Evolutionary conservation across 495 filamentous ascomycete genomes (phyloP), one percentile per base, ranked within the genome.

Genomic region (Tuber calosporum): DNA sequence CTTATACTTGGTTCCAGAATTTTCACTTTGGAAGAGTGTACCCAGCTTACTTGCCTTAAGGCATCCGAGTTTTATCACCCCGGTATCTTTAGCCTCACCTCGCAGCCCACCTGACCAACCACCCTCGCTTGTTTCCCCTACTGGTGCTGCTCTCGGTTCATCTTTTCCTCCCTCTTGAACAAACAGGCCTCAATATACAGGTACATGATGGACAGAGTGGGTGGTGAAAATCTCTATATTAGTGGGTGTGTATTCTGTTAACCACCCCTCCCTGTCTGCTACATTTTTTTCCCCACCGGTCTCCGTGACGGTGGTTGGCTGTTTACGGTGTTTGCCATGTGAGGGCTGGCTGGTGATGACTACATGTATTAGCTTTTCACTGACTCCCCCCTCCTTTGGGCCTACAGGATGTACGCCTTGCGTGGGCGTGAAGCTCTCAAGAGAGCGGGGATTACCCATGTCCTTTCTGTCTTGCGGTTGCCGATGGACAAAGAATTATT

Each of bases 371-470:
- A 72, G 70, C 71, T 39, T 69, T 58, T 77, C 68, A 62, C 76
- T 73, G 71, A 68, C 69, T 73, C 68, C 30, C 26, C 53, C 53
- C 22, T 15, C 53, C 53, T 62, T 26, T 26, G 41, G 48, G 45
- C 38, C 76, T 26, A 68, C 66, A 97, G 93, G 53, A 86, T 96
- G 69, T 92, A 93, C 83, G 87, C 90, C 30, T 83, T 97, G 75
- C 88, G 88, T 48, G 88, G 90, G 48, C 87, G 88, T 74, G 83
- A 88, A 4, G 86, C 90, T 22, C 84, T 99, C 41, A 83, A 86
- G 69, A 85, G 89, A 74, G 87, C 88, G 74, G 90, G 90, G 67
- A 92, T 98, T 82, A 97, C 93, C 3, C 94, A 97, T 83, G 86
- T 98, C 45, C 84, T 99, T n/a, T 97, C 94, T 2, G 93, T 92